These are phyloP conservation scores for Geotrichum reessii DNA, from an alignment of 1,139 yeast genomes.

Conservation along the genomic window DNA sequence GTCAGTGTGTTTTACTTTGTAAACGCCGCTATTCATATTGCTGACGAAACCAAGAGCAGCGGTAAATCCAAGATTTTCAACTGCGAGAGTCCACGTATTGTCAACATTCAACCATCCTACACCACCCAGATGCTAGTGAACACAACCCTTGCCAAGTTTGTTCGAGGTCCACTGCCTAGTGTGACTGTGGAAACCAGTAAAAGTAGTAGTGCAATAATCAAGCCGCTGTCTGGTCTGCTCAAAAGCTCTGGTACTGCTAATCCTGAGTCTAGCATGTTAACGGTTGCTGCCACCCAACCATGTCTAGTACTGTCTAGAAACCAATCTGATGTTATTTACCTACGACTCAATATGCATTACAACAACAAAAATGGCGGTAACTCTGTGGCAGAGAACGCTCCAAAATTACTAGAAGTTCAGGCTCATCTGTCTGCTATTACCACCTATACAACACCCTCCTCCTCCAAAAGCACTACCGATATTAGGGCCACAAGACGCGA, in stretches of 20 bases:
- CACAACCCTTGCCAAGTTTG: not conserved
- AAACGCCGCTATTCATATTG: slow-evolving; percentile 3
- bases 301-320: not conserved
- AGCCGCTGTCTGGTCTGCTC: not conserved
- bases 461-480: not conserved
- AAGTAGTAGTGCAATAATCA: not conserved
- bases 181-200: not conserved
- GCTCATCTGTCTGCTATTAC: not conserved
- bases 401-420: not conserved
- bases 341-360: not conserved
- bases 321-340: not conserved
- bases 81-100: not conserved
- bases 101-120: not conserved
- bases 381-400: not conserved
- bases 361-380: not conserved
- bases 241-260: not conserved
- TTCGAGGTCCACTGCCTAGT: not conserved
- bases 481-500: not conserved
- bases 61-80: not conserved
- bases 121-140: not conserved
- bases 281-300: not conserved
- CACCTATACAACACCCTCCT: not conserved
- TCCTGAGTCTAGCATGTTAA: not conserved
- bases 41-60: not conserved
- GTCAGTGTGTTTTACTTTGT: slow-evolving; percentile 8